Evolutionary conservation across 2,329 filamentous ascomycete species (phyloP), one percentile per base, ranked within the genome.

Genomic region (Thielaviopsis populi): DNA sequence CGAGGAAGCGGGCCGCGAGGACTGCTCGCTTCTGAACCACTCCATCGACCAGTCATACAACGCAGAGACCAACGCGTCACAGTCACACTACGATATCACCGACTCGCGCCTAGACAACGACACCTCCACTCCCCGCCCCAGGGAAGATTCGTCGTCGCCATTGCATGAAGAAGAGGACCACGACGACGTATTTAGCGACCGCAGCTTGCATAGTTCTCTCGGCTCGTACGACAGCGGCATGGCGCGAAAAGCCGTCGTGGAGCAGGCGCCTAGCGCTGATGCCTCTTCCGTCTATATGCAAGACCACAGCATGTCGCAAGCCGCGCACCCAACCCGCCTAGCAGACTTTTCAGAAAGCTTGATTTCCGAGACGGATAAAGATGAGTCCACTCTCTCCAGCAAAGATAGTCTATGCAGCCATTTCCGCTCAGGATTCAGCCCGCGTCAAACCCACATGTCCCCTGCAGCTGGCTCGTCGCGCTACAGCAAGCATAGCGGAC

Each of bases 391-490:
- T 8, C 30, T 24, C 19, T 42, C 48, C 27, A 63, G 64, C 24
- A 80, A 85, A 62, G 78, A 79, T 7, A 82, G 80, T 7, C 78
- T 80, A 8, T 80, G 86, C 2, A 81, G 84, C 4, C 80, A 82
- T 1, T 89, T 90, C 71, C 79, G 86, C 59, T 86, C 86, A 13
- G 82, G 86, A 0, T 86, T 85, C 1, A 84, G 83, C 13, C 82
- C 89, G 7, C 83, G 83, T 60, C 84, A 84, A 1, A 79, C 89
- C 74, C 87, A 89, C 68, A 87, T 89, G 83, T 80, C 81, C 1
- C 88, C 85, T 0, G 86, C 85, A 0, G 76, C 83, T 0, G 75
- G 77, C n/a, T 81, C 83, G 1, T 78, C 81, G 6, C 77, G 80
- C 10, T 80, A 81, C 0, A 72, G 74, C n/a, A 82, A 81, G 66